Evolutionary conservation across 2,329 filamentous ascomycete genomes (phyloP).

Genomic region (Colletotrichum musae): DNA sequence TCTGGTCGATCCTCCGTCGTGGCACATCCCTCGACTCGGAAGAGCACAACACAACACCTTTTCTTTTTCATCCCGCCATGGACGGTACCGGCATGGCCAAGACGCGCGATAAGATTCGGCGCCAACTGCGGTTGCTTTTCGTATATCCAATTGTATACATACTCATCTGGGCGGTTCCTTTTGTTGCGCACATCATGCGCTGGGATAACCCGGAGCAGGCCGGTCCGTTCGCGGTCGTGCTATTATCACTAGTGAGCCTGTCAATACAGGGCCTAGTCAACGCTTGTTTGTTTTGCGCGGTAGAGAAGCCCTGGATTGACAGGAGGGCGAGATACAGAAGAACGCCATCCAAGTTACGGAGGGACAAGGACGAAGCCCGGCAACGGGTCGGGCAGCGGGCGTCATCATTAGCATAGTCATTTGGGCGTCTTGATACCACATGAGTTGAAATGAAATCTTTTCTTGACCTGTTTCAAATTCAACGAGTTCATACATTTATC

Average conservation of each 20-base stretch:
- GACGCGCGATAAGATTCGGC: constrained; percentile 70
- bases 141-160: constrained; percentile 83
- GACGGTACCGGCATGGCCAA: constrained; percentile 49
- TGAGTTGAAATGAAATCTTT: constrained; percentile 34
- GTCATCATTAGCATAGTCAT: constrained; percentile 38
- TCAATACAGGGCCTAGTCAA: constrained; percentile 78
- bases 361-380: constrained; percentile 36
- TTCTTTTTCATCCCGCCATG: constrained; percentile 42
- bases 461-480: background rate
- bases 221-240: constrained; percentile 67
- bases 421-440: constrained; percentile 37
- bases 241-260: constrained; percentile 71
- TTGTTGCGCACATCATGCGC: constrained; percentile 73
- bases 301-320: constrained; percentile 78
- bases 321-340: constrained; percentile 26
- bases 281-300: constrained; percentile 75
- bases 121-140: constrained; percentile 80
- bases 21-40: constrained; percentile 38
- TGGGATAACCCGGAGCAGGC: constrained; percentile 58
- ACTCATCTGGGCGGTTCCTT: constrained; percentile 80
- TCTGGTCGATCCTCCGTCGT: constrained; percentile 45
- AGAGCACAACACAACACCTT: constrained; percentile 24
- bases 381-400: constrained; percentile 25
- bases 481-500: background rate
- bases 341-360: constrained; percentile 23